phyloP scores from a whole-genome alignment of 768 basidiomycete genomes.

The Strobilomyces dryophilus region DNA sequence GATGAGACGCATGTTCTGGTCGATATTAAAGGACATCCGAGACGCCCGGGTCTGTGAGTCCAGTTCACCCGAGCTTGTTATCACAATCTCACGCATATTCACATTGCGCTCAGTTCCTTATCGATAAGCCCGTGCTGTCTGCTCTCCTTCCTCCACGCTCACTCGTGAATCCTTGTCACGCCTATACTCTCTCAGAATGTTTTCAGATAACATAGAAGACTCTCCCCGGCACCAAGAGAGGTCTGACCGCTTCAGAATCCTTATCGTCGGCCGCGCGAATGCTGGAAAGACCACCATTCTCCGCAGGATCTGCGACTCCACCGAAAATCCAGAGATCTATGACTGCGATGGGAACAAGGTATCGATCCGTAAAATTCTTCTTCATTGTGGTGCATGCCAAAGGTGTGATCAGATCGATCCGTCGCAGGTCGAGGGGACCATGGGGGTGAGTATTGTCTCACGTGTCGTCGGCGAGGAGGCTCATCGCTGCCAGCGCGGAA shows the following conservation, averaged over 20 bases:
- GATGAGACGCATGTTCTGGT: too few relatives aligned
- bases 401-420: background rate
- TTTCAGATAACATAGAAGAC: background rate
- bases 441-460: background rate
- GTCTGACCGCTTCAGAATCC: background rate
- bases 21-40: too few relatives aligned
- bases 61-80: too few relatives aligned
- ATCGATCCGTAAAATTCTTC: too few relatives aligned
- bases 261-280: background rate
- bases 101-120: background rate
- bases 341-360: conserved; percentile 1
- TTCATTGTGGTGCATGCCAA: background rate
- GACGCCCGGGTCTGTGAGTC: too few relatives aligned
- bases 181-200: background rate
- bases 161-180: background rate
- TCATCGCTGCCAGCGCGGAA: background rate
- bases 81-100: too few relatives aligned
- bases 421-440: background rate
- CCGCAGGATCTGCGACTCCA: background rate
- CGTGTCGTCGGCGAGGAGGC: too few relatives aligned
- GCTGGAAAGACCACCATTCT: conserved; percentile 5
- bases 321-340: conserved; percentile 3
- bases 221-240: background rate
- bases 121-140: background rate
- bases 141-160: background rate